Evolutionary conservation across 2,329 filamentous ascomycete species (phyloP), one percentile per base, ranked within the genome.

Genomic region (Colletotrichum destructivum): DNA sequence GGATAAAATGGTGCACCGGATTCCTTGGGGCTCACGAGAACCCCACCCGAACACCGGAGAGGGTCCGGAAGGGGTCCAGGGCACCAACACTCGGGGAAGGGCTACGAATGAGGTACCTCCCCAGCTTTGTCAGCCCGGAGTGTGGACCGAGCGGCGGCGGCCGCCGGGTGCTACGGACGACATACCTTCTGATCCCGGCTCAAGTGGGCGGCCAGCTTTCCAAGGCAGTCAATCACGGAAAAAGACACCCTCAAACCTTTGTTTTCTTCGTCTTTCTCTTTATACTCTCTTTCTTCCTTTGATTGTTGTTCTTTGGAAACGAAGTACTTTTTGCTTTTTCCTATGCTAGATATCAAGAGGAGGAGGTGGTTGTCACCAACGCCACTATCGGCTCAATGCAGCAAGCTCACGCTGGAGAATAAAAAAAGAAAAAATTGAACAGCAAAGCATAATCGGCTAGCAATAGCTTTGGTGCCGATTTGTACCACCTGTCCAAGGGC

Each of bases 281-380:
- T 11, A 11, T 15, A 11, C 9, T 38, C 35, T 11, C 35, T 38
- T 38, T 3, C 35, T 38, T 11, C 35, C 11, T 35, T 38, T 38
- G 35, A 2, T 38, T 38, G 35, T 38, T 11, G 2, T 11, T 38
- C 35, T 3, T 9, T 31, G 47, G 47, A 67, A 66, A 60, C 52
- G 31, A 62, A 61, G 49, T 52, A 55, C 51, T 71, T 64, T 68
- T 52, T 52, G n/a, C 23, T 46, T 62, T 62, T 71, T 66, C 35
- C 42, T 57, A 38, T 55, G 49, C 47, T 66, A 62, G 42, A 40
- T 11, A 38, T 26, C n/a, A 44, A 40, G 23, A 40, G 31, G 40
- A 6, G 21, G 46, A 31, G 35, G 55, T 40, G 47, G 62, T 59
- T 54, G 61, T 62, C 35, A 38, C 16, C 47, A 42, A 42, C 35